Evolutionary conservation across 306 rosid species (phyloP).

Genomic region (Lotus japonicus): DNA sequence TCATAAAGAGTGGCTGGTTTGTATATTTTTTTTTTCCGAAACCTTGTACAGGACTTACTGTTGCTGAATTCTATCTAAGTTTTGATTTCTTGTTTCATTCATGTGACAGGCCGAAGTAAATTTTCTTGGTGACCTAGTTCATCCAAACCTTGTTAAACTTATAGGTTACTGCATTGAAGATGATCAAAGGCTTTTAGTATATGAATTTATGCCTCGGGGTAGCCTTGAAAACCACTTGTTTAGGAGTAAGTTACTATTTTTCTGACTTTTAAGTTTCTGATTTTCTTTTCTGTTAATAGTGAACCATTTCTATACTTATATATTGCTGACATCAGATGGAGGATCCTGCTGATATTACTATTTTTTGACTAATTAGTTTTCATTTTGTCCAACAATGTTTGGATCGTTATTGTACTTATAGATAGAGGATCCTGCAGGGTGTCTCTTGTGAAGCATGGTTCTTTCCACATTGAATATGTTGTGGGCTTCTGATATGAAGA

Average conservation of each 20-base stretch:
- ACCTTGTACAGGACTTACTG: background rate
- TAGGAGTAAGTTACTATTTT: conserved; percentile 56
- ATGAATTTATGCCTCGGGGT: conserved; percentile 97
- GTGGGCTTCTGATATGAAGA: too few species aligned
- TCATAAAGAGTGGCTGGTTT: conserved; percentile 99
- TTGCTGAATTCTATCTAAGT: background rate
- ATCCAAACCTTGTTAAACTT: conserved; percentile 86
- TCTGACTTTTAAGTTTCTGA: too few species aligned
- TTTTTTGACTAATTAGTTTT: too few species aligned
- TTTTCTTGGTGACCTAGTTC: conserved; percentile 88
- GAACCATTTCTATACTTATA: too few species aligned
- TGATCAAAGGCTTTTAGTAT: conserved; percentile 85
- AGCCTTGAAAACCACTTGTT: conserved; percentile 96
- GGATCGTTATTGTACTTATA: too few species aligned
- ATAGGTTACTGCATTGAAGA: conserved; percentile 96
- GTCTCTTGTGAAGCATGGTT: background rate
- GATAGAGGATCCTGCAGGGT: too few species aligned
- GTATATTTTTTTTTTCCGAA: conserved; percentile 3
- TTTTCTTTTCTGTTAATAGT: too few species aligned
- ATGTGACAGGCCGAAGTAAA: conserved; percentile 84
- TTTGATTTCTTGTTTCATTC: conserved; percentile 14
- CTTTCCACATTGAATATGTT: background rate
- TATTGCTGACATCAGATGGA: too few species aligned
- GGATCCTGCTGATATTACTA: too few species aligned
- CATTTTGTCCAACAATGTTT: too few species aligned